These are phyloP conservation scores for Saksenaea oblongispora DNA, from an alignment of 371 early-diverging fungal genomes.

Conservation along the genomic window DNA sequence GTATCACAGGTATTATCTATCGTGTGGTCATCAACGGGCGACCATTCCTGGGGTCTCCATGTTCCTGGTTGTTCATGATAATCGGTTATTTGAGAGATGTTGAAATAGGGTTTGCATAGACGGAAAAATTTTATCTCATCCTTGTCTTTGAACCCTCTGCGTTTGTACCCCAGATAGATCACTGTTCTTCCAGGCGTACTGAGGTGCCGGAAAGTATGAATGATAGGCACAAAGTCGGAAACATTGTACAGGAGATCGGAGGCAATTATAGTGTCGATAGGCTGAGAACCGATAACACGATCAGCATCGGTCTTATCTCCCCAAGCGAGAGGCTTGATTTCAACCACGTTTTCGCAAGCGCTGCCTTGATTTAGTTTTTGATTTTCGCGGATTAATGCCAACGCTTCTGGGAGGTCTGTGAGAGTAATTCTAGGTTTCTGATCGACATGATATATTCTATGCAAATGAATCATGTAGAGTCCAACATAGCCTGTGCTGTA, in stretches of 20 bases:
- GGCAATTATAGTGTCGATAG: constrained; percentile 50
- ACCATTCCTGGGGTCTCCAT: constrained; percentile 5
- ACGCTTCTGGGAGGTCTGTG: constrained; percentile 47
- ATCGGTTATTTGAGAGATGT: constrained; percentile 2
- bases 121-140: constrained; percentile 53
- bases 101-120: constrained; percentile 17
- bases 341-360: constrained; percentile 12
- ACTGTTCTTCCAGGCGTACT: constrained; percentile 34
- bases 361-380: constrained; percentile 22
- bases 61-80: not conserved
- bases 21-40: not conserved
- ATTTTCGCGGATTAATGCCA: constrained; percentile 35
- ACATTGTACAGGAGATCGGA: constrained; percentile 62
- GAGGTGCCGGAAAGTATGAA: constrained; percentile 44
- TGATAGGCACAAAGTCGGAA: constrained; percentile 30
- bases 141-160: constrained; percentile 35
- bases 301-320: constrained; percentile 17
- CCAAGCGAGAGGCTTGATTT: constrained; percentile 35
- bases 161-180: constrained; percentile 60
- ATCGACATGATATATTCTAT: constrained; percentile 7
- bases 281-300: not conserved
- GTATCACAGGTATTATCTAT: not conserved
- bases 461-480: constrained; percentile 35
- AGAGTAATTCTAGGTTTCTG: constrained; percentile 14
- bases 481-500: constrained; percentile 41